phyloP scores from a whole-genome alignment of 192 early-diverging fungal genomes.

The Pilobolus umbonatus region DNA sequence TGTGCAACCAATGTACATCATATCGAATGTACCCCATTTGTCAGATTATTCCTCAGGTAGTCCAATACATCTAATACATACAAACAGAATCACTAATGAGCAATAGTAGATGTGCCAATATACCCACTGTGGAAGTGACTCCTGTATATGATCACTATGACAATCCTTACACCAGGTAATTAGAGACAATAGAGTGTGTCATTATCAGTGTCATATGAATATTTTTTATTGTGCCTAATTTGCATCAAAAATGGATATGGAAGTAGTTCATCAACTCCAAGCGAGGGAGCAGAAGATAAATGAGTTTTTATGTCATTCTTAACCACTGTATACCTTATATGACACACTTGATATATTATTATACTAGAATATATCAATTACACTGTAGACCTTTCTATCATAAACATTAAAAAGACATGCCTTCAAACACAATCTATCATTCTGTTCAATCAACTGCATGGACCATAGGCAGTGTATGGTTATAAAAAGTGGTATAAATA shows the following conservation, averaged over 20 bases:
- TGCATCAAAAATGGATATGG: not conserved
- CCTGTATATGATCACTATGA: constrained; percentile 5
- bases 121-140: constrained; percentile 16
- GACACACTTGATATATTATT: too few relatives aligned
- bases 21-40: constrained; percentile 18
- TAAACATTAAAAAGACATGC: too few relatives aligned
- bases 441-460: too few relatives aligned
- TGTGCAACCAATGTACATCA: constrained; percentile 17
- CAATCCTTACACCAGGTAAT: not conserved
- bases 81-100: not conserved
- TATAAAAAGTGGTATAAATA: too few relatives aligned
- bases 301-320: too few relatives aligned
- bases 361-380: too few relatives aligned
- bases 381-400: too few relatives aligned
- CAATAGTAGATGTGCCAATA: constrained; percentile 10
- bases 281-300: not conserved
- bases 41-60: constrained; percentile 17
- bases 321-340: too few relatives aligned
- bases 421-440: too few relatives aligned
- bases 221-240: too few relatives aligned
- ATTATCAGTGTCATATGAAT: too few relatives aligned
- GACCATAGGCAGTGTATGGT: too few relatives aligned
- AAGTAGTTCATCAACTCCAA: not conserved
- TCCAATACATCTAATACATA: not conserved
- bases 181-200: not conserved